These are phyloP conservation scores for Deinandra increscens DNA, from an alignment of 129 eudicot species.

Conservation along the genomic window DNA sequence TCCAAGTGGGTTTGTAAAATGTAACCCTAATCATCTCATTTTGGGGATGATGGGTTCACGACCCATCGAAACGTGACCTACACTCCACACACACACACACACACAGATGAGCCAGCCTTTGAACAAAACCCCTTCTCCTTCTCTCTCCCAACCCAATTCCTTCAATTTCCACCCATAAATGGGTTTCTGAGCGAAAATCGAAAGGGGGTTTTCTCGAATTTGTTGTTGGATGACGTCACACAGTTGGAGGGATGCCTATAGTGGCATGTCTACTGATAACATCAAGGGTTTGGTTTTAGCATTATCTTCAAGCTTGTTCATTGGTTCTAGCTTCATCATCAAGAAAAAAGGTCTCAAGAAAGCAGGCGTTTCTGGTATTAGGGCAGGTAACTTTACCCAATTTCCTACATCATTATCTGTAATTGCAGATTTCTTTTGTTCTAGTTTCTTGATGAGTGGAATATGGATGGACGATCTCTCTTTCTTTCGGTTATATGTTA, in stretches of 20 bases:
- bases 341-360: constrained; percentile 89
- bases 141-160: not conserved
- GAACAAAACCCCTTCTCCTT: not conserved
- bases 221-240: constrained; percentile 33
- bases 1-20: no score
- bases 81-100: not conserved
- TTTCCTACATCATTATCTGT: not conserved
- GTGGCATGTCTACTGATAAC: constrained; percentile 89
- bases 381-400: constrained; percentile 54
- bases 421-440: not conserved
- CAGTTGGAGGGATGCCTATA: constrained; percentile 59
- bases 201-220: not conserved
- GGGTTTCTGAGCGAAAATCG: not conserved
- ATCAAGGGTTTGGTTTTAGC: constrained; percentile 83
- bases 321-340: constrained; percentile 84
- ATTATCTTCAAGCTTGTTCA: constrained; percentile 79
- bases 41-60: not conserved
- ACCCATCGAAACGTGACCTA: not conserved
- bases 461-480: no score
- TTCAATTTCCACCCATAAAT: not conserved
- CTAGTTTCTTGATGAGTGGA: not conserved
- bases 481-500: no score
- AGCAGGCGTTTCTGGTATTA: constrained; percentile 80
- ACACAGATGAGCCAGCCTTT: not conserved
- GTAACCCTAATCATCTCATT: not conserved